Evolutionary conservation across 2,329 filamentous ascomycete species (phyloP), one percentile per base, ranked within the genome.

Genomic region (Cladosporium cucumerinum): DNA sequence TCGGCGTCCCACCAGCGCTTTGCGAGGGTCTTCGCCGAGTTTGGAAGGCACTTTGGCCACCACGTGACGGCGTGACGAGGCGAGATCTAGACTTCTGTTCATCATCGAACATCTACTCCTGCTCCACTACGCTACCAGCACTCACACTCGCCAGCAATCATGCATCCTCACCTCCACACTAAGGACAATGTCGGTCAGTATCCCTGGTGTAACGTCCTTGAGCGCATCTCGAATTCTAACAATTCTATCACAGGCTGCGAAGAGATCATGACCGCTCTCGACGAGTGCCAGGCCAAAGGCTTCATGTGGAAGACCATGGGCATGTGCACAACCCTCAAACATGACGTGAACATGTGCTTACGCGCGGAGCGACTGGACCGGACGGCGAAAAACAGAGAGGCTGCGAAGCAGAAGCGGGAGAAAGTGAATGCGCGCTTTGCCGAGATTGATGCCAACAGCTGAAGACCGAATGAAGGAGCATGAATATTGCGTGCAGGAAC

Each of bases 161-260:
- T 99, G 95, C 95, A 99, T 91, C 96, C 95, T 63, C 94, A 97
- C 81, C 82, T 99, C 2, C 93, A 98, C 76, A 97, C 92, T 30
- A 92, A 95, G 77, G 89, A 97, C 76, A 96, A 96, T 72, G 84
- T 86, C 71, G 93, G 94, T 97, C 85, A 51, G 80, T 77, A 52
- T 30, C 11, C 28, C n/a, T 30, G 3, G 8, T 1, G 1, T 1
- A 7, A 4, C 30, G 10, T n/a, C 32, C 12, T 8, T 4, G 11
- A 28, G 1, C 0, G 0, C 32, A 11, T 2, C 12, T 48, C 14
- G n/a, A 18, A 2, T 51, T 14, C 65, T 70, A 36, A 68, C 67
- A 52, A 65, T 57, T 10, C n/a, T 16, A 3, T 14, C 25, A 1
- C 73, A 99, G 95, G 90, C 74, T 99, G 95, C 85, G 92, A 94